Percentiles rank a stretch among this genome's conserved stretches.
Conservation (phyloP, 805 yeast genomes). For the Candida vaughaniae region DNA sequence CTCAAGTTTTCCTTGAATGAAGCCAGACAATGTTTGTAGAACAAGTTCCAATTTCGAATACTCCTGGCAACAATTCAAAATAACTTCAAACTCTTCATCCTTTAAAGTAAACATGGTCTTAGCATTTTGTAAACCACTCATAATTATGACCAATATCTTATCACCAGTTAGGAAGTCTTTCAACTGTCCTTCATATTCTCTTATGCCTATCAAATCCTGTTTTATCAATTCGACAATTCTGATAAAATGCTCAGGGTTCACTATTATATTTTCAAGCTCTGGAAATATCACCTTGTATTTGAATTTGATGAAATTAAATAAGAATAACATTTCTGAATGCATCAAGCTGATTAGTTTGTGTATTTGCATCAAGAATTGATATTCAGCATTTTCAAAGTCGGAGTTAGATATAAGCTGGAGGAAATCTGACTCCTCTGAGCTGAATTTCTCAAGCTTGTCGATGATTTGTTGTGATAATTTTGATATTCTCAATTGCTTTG, state of each 20-base stretch:
- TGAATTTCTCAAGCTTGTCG: constrained; percentile 19
- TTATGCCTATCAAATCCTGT: constrained; percentile 37
- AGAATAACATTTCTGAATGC: constrained; percentile 49
- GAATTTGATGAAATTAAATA: constrained; percentile 50
- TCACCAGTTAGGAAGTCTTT: constrained; percentile 54
- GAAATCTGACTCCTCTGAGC: constrained; percentile 27
- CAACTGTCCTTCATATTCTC: constrained; percentile 34
- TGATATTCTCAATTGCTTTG: constrained; percentile 20
- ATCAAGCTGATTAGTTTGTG: constrained; percentile 57
- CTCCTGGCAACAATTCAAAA: constrained; percentile 48
- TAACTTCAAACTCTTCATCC: constrained; percentile 30
- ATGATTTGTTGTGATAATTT: constrained; percentile 24
- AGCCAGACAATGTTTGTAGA: constrained; percentile 45
- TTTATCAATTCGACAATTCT: constrained; percentile 51
- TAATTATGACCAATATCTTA: constrained; percentile 66
- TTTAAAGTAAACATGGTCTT: constrained; percentile 24
- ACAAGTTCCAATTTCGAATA: constrained; percentile 46
- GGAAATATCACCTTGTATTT: constrained; percentile 64
- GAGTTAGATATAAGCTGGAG: constrained; percentile 29
- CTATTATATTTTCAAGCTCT: constrained; percentile 64
- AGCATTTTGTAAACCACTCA: constrained; percentile 62
- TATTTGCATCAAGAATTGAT: constrained; percentile 50
- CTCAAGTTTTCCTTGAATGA: constrained; percentile 56
- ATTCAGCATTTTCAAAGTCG: constrained; percentile 35
- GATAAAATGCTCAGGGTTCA: constrained; percentile 63